Evolutionary conservation across 2,329 filamentous ascomycete species (phyloP).

Genomic region (Neofusicoccum parvum): DNA sequence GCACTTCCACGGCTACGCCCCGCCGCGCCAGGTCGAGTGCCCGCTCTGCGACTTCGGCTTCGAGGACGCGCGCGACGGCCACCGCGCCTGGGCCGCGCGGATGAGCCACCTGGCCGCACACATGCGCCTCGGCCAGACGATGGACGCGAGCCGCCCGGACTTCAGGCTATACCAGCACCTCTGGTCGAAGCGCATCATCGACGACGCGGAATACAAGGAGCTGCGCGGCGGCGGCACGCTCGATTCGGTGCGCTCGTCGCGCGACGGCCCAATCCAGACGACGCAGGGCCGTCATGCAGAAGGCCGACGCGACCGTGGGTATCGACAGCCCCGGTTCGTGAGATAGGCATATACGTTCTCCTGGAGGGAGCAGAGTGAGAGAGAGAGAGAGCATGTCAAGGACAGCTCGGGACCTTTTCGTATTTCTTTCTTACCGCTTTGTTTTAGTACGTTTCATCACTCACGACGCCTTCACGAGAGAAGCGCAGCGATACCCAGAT

Average conservation of each 20-base stretch:
- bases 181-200: constrained; percentile 36
- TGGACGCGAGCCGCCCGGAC: constrained; percentile 32
- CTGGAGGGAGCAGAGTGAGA: neutral
- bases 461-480: too few relatives aligned
- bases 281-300: neutral
- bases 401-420: neutral
- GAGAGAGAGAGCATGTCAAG: too few relatives aligned
- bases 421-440: neutral
- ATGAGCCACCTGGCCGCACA: constrained; percentile 37
- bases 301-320: too few relatives aligned
- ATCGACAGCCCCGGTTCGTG: too few relatives aligned
- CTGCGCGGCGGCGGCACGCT: constrained; percentile 33
- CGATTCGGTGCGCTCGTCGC: neutral
- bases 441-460: neutral
- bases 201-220: constrained; percentile 36
- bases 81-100: constrained; percentile 28
- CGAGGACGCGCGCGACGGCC: constrained; percentile 24
- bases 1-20: constrained; percentile 38
- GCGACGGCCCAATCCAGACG: neutral
- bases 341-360: too few relatives aligned
- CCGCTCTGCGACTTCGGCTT: constrained; percentile 35
- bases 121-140: constrained; percentile 28
- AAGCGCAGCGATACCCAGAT: constrained; percentile 8
- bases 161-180: constrained; percentile 34
- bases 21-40: constrained; percentile 33